Base-by-base conservation (phyloP, 2,329 filamentous ascomycete genomes). In the Ophiognomonia clavigignenti-juglandacearum region DNA sequence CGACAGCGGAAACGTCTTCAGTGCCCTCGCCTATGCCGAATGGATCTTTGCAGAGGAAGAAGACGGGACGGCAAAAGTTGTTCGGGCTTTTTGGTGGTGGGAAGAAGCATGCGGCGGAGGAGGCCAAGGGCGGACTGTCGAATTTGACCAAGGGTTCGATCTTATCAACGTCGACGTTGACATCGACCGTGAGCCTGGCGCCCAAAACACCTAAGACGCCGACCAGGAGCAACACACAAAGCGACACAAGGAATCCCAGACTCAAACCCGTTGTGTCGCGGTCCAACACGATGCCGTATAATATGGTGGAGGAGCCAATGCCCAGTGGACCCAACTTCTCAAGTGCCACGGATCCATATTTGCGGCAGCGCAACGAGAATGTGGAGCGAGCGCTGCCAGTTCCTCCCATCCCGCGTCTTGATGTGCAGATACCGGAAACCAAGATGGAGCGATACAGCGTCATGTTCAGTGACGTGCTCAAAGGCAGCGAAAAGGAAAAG, bases 381-480 rank as follows among this genome's bases (percentile, higher is more conserved):
- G 38, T 47, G 19, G 24, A 37, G 29, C 36, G 18, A 35, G 7
- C 40, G 19, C 39, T 22, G 35, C n/a, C 35, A n/a, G 19, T 46
- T n/a, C 50, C 50, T 32, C 46, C 50, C 5, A 60, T 61, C 9
- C 65, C 68, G 2, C 64, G 85, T 6, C 69, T 96, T 18, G 75
- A 90, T 56, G 77, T 96, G 14, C 81, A 91, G 43, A 93, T 96
- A 48, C 91, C 92, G 1, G 78, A 79, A 41, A 76, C 87, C 46
- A 81, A 85, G 53, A 74, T 97, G 75, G 92, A 96, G 62, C 75
- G 92, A 40, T 97, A 96, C 57, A 96, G 90, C 57, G 79, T 96
- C 54, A 96, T 96, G 91, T 96, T 97, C 60, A 82, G 84, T 46
- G 79, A 78, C 31, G 73, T 96, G 6, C 69, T 96, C 22, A 77